phyloP scores from a whole-genome alignment of 148 eudicot species.

The Rhododendron henanense region DNA sequence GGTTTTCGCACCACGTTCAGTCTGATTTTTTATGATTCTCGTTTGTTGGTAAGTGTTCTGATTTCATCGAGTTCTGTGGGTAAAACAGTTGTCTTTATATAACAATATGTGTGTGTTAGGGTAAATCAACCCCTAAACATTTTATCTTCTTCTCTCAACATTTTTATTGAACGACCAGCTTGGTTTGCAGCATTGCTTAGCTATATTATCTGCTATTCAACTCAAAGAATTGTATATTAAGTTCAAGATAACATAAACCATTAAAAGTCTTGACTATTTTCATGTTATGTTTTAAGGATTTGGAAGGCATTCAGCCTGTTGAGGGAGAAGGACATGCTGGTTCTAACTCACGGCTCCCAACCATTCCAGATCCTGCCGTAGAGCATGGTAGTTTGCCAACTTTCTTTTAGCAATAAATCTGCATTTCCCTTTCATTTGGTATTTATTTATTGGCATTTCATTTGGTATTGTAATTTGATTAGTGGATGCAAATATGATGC shows the following conservation, averaged over 20 bases:
- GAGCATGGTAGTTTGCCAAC: slow-evolving; percentile 18
- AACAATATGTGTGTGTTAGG: not conserved
- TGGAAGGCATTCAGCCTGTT: slow-evolving; percentile 22
- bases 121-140: not conserved
- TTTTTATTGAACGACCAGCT: not conserved
- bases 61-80: not conserved
- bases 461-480: not conserved
- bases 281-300: not conserved
- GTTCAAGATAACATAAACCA: slow-evolving; percentile 14
- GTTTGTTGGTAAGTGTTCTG: not conserved
- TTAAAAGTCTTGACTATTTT: not conserved
- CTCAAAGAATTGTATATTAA: not conserved
- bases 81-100: not conserved
- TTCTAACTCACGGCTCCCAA: not conserved
- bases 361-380: slow-evolving; percentile 14
- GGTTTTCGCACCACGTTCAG: not conserved
- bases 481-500: not conserved
- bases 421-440: not conserved
- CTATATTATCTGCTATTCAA: not conserved
- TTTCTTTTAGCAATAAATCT: not conserved
- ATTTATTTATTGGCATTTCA: not conserved
- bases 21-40: not conserved
- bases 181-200: not conserved
- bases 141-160: not conserved
- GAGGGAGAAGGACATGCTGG: slow-evolving; percentile 15